These are phyloP conservation scores for Athelia sp. DNA, from an alignment of 1,284 basidiomycete species.

Conservation along the genomic window DNA sequence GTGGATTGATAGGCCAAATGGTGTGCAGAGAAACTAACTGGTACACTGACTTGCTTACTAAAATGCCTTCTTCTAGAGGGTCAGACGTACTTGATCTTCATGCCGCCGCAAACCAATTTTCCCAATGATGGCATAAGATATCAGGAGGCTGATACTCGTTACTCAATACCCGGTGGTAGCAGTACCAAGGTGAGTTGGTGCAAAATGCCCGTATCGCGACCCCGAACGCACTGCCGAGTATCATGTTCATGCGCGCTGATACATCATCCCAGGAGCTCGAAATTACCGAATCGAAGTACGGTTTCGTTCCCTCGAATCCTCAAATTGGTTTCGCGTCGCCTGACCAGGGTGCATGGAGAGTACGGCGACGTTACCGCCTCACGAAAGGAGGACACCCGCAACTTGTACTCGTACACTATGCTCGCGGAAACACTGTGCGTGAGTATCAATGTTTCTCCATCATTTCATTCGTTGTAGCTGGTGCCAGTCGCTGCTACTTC, in stretches of 20 bases:
- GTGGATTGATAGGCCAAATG: conserved; percentile 63
- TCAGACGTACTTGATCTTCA: conserved; percentile 54
- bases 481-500: too few relatives aligned
- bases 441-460: conserved; percentile 24
- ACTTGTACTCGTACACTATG: conserved; percentile 69
- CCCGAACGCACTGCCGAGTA: not conserved
- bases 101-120: conserved; percentile 48
- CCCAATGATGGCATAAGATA: conserved; percentile 70
- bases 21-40: too few relatives aligned
- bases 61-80: too few relatives aligned
- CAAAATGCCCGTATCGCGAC: not conserved
- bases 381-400: conserved; percentile 64
- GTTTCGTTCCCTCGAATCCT: conserved; percentile 61
- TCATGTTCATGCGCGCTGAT: not conserved
- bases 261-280: conserved; percentile 59
- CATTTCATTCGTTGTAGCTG: conserved; percentile 6
- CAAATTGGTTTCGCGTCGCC: not conserved
- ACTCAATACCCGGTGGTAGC: conserved; percentile 39
- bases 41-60: too few relatives aligned
- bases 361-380: conserved; percentile 65
- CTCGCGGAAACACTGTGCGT: conserved; percentile 56
- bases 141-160: conserved; percentile 62
- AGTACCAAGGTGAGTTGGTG: conserved; percentile 39
- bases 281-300: conserved; percentile 63
- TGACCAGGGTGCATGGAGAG: conserved; percentile 56